Conservation (phyloP, 257 asterid species). For the Rehmannia glutinosa region DNA sequence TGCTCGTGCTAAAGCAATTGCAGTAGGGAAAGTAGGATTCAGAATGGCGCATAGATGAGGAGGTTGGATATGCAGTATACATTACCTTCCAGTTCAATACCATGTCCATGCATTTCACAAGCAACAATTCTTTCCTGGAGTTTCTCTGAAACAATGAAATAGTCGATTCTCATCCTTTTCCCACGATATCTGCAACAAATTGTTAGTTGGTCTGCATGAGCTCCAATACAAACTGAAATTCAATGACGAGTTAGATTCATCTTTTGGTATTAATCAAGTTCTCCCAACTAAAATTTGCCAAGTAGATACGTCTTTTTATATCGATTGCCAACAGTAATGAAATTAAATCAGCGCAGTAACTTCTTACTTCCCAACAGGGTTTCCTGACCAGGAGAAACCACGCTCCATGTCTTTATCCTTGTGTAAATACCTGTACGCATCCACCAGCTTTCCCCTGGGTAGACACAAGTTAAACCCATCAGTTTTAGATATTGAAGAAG, state of each 20-base stretch:
- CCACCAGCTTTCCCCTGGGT: constrained; percentile 73
- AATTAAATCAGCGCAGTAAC: neutral
- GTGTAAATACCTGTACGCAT: constrained; percentile 79
- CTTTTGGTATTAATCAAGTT: neutral
- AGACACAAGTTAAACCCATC: neutral
- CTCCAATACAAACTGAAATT: constrained; percentile 6
- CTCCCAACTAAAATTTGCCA: neutral
- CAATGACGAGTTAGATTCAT: neutral
- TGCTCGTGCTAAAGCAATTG: too few species aligned
- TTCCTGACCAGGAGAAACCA: constrained; percentile 98
- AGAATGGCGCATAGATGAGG: too few species aligned
- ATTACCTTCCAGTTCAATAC: constrained; percentile 79
- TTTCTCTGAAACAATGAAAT: constrained; percentile 68
- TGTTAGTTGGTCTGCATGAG: neutral
- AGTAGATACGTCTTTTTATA: neutral
- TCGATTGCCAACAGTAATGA: neutral
- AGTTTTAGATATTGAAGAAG: neutral
- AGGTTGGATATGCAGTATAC: neutral
- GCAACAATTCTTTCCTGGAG: constrained; percentile 60
- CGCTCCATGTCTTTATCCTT: constrained; percentile 71
- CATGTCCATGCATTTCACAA: constrained; percentile 80
- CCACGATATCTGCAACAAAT: constrained; percentile 78
- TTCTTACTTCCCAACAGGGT: constrained; percentile 88
- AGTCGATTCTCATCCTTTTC: constrained; percentile 97
- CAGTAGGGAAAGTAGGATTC: too few species aligned